Percentiles rank a stretch among this genome's conserved stretches.
phyloP scores from a whole-genome alignment of 208 protist species.

The Trypanosoma caninum region DNA sequence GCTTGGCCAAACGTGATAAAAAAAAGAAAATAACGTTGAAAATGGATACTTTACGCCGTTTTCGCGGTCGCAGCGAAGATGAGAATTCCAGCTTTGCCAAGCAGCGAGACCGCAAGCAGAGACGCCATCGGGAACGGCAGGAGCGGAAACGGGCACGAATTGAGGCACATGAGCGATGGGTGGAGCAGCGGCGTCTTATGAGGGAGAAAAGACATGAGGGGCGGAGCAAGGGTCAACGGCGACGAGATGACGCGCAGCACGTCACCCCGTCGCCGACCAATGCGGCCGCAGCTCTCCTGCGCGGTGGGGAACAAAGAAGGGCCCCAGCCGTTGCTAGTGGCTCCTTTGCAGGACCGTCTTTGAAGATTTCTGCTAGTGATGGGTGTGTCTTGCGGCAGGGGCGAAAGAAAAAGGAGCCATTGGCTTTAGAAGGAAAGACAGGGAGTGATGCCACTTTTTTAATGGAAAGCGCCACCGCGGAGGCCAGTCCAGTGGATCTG shows the following conservation, averaged over 20 bases:
- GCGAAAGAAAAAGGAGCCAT: background rate
- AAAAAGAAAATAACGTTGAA: background rate
- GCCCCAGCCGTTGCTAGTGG: background rate
- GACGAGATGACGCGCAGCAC: background rate
- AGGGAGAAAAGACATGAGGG: background rate
- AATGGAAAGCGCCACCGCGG: background rate
- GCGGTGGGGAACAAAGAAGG: slow-evolving; percentile 1
- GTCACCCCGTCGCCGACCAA: background rate
- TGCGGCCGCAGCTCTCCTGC: background rate
- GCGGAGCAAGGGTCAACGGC: background rate
- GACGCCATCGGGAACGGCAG: slow-evolving; percentile 41
- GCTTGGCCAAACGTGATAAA: background rate
- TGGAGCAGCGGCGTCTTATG: slow-evolving; percentile 35
- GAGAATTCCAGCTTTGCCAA: slow-evolving; percentile 26
- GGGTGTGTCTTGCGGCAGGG: background rate
- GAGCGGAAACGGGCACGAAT: slow-evolving; percentile 55
- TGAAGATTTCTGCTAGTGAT: background rate
- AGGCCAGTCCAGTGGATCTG: background rate
- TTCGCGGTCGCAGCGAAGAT: slow-evolving; percentile 1
- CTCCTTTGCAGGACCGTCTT: background rate
- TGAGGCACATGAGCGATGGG: slow-evolving; percentile 46
- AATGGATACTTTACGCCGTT: background rate
- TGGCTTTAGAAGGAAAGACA: background rate
- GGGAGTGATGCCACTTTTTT: background rate
- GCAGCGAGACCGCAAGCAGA: slow-evolving; percentile 57